Conservation (phyloP, 768 basidiomycete genomes). For the Dacryopinax spathularia region DNA sequence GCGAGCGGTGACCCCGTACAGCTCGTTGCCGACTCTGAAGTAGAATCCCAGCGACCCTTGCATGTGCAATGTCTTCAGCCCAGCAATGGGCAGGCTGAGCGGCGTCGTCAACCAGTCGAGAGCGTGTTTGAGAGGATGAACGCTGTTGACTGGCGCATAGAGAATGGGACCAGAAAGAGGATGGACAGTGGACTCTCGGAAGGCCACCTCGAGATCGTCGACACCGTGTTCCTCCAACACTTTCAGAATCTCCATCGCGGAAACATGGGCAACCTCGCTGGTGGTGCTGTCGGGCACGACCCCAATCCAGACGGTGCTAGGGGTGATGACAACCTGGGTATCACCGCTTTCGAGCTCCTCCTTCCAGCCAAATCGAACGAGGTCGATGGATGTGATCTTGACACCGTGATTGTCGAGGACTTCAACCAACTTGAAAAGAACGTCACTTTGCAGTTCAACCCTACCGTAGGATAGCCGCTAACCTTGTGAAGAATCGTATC, state of each 20-base stretch:
- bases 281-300: constrained; percentile 23
- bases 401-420: constrained; percentile 4
- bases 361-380: constrained; percentile 3
- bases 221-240: constrained; percentile 24
- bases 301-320: constrained; percentile 30
- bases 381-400: neutral
- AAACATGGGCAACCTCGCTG: constrained; percentile 20
- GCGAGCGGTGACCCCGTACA: constrained; percentile 13
- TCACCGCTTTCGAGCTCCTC: neutral
- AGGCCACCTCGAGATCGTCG: constrained; percentile 28
- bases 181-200: constrained; percentile 22
- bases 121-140: constrained; percentile 23
- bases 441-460: constrained; percentile 22
- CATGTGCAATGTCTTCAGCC: constrained; percentile 9
- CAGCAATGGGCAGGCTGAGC: constrained; percentile 10
- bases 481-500: constrained; percentile 23
- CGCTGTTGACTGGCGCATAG: constrained; percentile 20
- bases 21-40: constrained; percentile 8
- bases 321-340: neutral
- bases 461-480: constrained; percentile 22
- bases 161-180: constrained; percentile 23
- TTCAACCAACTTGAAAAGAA: constrained; percentile 15
- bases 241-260: constrained; percentile 22
- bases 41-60: constrained; percentile 10
- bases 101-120: constrained; percentile 19